Conservation (phyloP, 106 monocot genomes). For the Apostasia ramifera region DNA sequence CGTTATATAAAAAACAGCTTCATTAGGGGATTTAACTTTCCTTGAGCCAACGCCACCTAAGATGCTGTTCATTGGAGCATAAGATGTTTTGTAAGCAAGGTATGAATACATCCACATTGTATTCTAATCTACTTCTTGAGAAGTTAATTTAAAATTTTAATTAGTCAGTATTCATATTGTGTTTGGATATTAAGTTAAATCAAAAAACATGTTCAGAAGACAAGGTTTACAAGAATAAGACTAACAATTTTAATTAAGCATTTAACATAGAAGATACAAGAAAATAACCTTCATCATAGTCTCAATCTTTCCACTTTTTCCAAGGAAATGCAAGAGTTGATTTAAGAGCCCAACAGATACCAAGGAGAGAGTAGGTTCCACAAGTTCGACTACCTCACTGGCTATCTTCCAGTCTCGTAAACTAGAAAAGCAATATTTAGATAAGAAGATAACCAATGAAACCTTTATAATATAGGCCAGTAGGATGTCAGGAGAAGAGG, state of each 20-base stretch:
- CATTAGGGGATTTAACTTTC: no score
- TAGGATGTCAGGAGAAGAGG: neutral
- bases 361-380: conserved; percentile 57
- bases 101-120: no score
- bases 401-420: conserved; percentile 80
- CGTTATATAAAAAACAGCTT: no score
- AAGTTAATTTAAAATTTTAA: neutral
- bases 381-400: conserved; percentile 46
- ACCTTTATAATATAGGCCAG: neutral
- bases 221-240: neutral
- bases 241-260: neutral
- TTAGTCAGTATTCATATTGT: neutral
- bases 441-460: conserved; percentile 2
- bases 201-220: neutral
- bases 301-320: conserved; percentile 84
- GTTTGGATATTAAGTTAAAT: neutral
- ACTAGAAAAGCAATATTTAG: conserved; percentile 22
- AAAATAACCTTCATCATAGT: conserved; percentile 86
- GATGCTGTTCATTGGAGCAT: neutral
- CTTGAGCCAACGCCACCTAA: neutral
- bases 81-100: no score
- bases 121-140: neutral
- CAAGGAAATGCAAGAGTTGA: conserved; percentile 75
- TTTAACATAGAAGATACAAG: neutral
- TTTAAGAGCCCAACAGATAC: conserved; percentile 71